These are phyloP conservation scores for Phytophthora citricola DNA, from an alignment of 352 stramenopile species.

Conservation along the genomic window DNA sequence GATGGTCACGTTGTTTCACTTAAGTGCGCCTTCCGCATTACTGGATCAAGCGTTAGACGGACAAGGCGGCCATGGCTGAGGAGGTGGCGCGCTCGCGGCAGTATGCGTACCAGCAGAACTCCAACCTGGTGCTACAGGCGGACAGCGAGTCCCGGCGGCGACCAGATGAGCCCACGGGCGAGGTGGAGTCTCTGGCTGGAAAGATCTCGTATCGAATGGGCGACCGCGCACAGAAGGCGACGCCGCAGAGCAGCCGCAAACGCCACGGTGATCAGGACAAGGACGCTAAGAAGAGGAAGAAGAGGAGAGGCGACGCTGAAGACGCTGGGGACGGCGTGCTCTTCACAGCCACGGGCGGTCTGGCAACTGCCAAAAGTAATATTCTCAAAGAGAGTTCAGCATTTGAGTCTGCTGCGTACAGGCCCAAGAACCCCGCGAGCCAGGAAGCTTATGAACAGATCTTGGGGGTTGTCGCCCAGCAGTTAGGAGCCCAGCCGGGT, in stretches of 20 bases:
- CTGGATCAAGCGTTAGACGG: background rate
- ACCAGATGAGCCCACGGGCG: slow-evolving; percentile 84
- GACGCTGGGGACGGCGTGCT: slow-evolving; percentile 42
- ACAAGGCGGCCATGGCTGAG: slow-evolving; percentile 73
- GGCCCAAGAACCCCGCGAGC: slow-evolving; percentile 87
- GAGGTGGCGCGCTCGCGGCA: slow-evolving; percentile 89
- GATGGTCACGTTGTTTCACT: background rate
- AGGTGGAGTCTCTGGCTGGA: slow-evolving; percentile 86
- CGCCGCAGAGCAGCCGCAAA: slow-evolving; percentile 48
- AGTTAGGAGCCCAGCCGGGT: slow-evolving; percentile 88
- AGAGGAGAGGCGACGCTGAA: slow-evolving; percentile 52
- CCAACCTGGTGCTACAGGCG: slow-evolving; percentile 94
- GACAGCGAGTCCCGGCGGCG: slow-evolving; percentile 86
- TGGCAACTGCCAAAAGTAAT: slow-evolving; percentile 51
- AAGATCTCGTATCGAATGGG: slow-evolving; percentile 86
- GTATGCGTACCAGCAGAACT: slow-evolving; percentile 95
- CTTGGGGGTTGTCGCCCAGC: slow-evolving; percentile 73
- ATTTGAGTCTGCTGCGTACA: slow-evolving; percentile 87
- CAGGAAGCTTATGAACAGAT: slow-evolving; percentile 92
- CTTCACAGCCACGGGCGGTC: slow-evolving; percentile 59
- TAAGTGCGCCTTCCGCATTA: background rate
- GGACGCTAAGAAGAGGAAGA: slow-evolving; percentile 47
- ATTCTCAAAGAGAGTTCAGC: slow-evolving; percentile 79
- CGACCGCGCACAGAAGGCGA: slow-evolving; percentile 78
- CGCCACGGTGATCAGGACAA: slow-evolving; percentile 26